Evolutionary conservation across 2,329 filamentous ascomycete genomes (phyloP), one percentile per base, ranked within the genome.

Genomic region (Exophiala phaeomuriformis): DNA sequence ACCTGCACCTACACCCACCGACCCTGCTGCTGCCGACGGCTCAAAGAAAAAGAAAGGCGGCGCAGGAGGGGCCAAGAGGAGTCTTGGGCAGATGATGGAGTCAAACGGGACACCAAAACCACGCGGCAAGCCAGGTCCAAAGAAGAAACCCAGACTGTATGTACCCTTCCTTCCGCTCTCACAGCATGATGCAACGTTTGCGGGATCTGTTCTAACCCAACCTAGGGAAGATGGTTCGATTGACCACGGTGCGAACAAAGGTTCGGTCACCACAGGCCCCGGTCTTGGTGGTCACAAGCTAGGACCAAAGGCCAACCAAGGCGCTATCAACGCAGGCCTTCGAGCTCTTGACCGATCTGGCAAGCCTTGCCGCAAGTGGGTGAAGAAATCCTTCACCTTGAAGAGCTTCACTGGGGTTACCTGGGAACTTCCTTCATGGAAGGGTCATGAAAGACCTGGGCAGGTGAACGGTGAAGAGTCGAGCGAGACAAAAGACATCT

Each of bases 131-230:
- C 91, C 93, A 4, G 91, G 91, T 4, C 91, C 91, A 0, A 97
- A 96, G 81, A 95, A 96, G 82, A 95, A 94, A 75, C 84, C 87
- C 61, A 84, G 86, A 77, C 73, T 95, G 91, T 96, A 85, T 74
- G 90, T 85, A 32, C 31, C 19, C 30, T 29, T 31, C 19, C 9
- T 36, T 44, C 8, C 5, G 10, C n/a, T 2, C n/a, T 19, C 19
- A 19, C 35, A 35, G 6, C 12, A 19, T 32, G 5, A 1, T 12
- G 37, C 52, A 2, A 19, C 28, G 8, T 32, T 40, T 31, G 5
- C 47, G 19, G 32, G 8, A 6, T 8, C 36, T 32, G 39, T 27
- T 31, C 55, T 39, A 50, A 49, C 50, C 42, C 37, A 35, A 27
- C 29, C 51, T 35, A 80, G 77, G 57, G 75, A 80, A 27, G 75